Base-by-base conservation (phyloP, 2,329 filamentous ascomycete species). In the Cladosporium sp. region DNA sequence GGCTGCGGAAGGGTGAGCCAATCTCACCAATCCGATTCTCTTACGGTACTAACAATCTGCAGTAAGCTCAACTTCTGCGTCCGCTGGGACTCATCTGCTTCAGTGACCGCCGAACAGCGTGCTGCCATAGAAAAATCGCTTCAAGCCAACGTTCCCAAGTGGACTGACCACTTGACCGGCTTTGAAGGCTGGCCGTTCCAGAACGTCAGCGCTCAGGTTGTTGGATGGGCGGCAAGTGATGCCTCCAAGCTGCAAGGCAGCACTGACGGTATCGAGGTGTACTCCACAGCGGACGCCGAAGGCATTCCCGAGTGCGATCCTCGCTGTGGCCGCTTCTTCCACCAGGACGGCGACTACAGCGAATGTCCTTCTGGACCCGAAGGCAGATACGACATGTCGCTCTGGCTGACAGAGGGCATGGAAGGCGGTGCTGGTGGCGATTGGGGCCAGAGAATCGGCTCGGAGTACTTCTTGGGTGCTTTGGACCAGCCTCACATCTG, bases 391-490 rank as follows among this genome's bases (percentile, higher is more conserved):
- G 79, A 82, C 68, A 73, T 80, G 69, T 80, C 78, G 5, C 77
- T 83, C 55, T 83, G 81, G 81, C 75, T 83, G n/a, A 82, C 81
- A 0, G 79, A 80, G 28, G 81, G 80, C 7, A 75, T 83, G 67
- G 23, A 67, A 2, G 81, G 81, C 31, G 81, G 81, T 65, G 76
- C 79, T 1, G 81, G 81, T 56, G 80, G 80, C 55, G 80, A 83
- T 65, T 83, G 81, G 81, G 80, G 81, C n/a, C 79, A 83, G 69
- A 72, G 79, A 4, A 73, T 82, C 26, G 80, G 77, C 1, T 75
- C 73, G 8, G 80, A 82, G 66, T 82, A 81, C 70, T 81, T 82
- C 67, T 73, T 82, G 72, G 61, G 73, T 23, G 72, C 73, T 14
- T 60, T 83, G 1, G 74, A 77, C 7, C 77, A 79, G 67, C 75